Base-by-base conservation (phyloP, 441 rosid species). In the Melastoma candidum region DNA sequence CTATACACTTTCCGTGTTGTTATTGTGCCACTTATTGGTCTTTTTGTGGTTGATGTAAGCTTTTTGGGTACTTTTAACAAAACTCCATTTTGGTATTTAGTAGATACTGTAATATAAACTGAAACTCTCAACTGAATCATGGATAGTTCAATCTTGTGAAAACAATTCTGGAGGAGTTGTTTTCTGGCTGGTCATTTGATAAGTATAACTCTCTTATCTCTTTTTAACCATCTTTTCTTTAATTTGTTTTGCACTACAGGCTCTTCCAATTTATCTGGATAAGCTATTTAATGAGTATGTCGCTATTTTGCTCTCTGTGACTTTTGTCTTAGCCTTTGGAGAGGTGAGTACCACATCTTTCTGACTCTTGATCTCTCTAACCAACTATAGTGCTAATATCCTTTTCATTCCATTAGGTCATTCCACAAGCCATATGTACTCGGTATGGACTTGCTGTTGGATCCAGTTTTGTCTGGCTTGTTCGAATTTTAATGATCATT, bases 271-370 rank as follows among this genome's bases (percentile, higher is more conserved):
- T 47, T 92, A 92, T 56, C 73, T 92, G 71, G 96, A 92, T 68
- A 92, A 87, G 74, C 72, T 92, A 66, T 92, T 87, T 77, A 87
- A 88, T 65, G 90, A 87, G 62, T 92, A 87, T 57, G 75, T 92
- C 59, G 98, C 98, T 3, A 84, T 92, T 49, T 56, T 85, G 55
- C 94, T 87, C 47, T 92, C 96, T 0, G 98, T 92, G 51, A 87
- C 96, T 26, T 92, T 87, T 36, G 98, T 87, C 77, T 82, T 92
- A 24, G 61, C 68, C 63, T 85, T 92, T 47, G 98, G 98, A 46
- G 98, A 92, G 95, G 98, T 92, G 77, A 36, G 8, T 36, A 36
- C 6, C 7, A 2, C 41, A 2, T 36, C 8, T 36, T 36, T 36
- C 41, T 36, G 41, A 36, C 41, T 36, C 41, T 36, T 36, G 41